These are phyloP conservation scores for Aquilaria agallochum DNA, from an alignment of 441 rosid genomes.

Conservation along the genomic window DNA sequence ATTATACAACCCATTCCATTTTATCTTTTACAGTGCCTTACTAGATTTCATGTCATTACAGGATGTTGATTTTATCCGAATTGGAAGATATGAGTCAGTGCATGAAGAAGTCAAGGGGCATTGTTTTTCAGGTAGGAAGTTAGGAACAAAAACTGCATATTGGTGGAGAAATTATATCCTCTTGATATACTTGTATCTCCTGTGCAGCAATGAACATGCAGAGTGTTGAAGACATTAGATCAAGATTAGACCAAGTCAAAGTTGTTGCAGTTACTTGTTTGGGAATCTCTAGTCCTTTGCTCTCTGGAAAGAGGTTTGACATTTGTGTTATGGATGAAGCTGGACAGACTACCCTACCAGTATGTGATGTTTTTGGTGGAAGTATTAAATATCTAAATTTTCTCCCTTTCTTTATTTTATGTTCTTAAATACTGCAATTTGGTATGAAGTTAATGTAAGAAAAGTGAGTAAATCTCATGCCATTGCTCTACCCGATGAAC, in stretches of 20 bases:
- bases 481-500: too few species aligned
- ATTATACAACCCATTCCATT: neutral
- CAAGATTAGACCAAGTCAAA: conserved; percentile 69
- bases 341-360: conserved; percentile 95
- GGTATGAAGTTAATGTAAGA: too few species aligned
- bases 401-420: conserved; percentile 1
- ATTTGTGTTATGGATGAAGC: conserved; percentile 99
- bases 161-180: conserved; percentile 12
- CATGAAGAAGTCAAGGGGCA: conserved; percentile 74
- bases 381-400: conserved; percentile 8
- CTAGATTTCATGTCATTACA: conserved; percentile 25
- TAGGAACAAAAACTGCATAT: conserved; percentile 14
- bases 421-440: conserved; percentile 8
- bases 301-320: conserved; percentile 80
- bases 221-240: conserved; percentile 68
- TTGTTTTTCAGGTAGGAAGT: conserved; percentile 71
- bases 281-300: conserved; percentile 89
- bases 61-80: conserved; percentile 86
- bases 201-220: conserved; percentile 49
- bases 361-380: conserved; percentile 31
- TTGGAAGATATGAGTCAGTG: conserved; percentile 89
- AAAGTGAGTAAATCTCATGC: too few species aligned
- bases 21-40: neutral
- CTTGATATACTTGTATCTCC: conserved; percentile 23
- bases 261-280: conserved; percentile 95